Evolutionary conservation across 2,329 filamentous ascomycete species (phyloP), one percentile per base, ranked within the genome.

Genomic region (Chaetomiaceae sp.): DNA sequence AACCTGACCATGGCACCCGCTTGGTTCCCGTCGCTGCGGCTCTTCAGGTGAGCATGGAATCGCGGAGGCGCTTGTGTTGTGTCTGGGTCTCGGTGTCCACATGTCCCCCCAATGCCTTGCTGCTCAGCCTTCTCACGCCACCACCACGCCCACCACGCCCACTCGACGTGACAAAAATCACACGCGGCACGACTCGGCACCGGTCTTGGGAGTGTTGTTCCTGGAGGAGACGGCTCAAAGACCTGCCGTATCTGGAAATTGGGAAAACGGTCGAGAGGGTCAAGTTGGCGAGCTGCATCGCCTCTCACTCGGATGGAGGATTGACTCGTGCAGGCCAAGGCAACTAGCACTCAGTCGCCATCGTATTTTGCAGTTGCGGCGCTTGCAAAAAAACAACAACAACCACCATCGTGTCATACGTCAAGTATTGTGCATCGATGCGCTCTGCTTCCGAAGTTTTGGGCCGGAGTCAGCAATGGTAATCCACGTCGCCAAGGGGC

Each of bases 41-140:
- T 27, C 25, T 12, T 41, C 44, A 47, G 41, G 34, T 37, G 23
- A 17, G 41, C 48, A 44, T 25, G 21, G 41, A 41, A 19, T 17
- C 23, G 27, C 16, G 37, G 20, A 21, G 25, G 25, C 17, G 31
- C 31, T 43, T 27, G 38, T 49, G 51, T 43, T 10, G 14, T 16
- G 16, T 21, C 23, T 41, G 14, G n/a, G 37, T 37, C 34, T 27
- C 25, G 25, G 39, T 46, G 38, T 42, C 42, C 46, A 50, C 51
- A 10, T 43, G 49, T 10, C 13, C 12, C 20, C 25, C 25, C 25
- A 27, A 38, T 41, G 42, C 42, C 41, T 20, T 16, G 2, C 16
- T 40, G 50, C 53, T 55, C 53, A 53, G 53, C 53, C 53, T 38
- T 53, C 53, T 39, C 37, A 41, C 48, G 45, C 53, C 45, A 34